Percentiles rank a stretch among this genome's conserved stretches.
phyloP scores from a whole-genome alignment of 2,329 filamentous ascomycete genomes.

The Fusarium decemcellulare region DNA sequence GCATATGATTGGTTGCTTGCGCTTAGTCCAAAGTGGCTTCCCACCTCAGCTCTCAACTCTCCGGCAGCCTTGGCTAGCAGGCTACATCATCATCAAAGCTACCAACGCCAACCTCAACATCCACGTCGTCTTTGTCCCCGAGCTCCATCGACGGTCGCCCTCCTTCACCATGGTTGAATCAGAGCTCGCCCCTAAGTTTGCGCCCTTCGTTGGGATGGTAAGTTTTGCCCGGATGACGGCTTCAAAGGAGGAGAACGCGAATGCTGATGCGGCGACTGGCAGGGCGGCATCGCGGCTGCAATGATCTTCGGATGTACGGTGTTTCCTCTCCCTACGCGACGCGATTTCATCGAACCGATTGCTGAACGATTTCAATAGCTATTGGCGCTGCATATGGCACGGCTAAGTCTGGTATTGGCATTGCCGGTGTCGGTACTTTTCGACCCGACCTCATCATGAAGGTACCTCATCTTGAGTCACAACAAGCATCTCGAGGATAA shows the following conservation, averaged over 20 bases:
- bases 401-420: conserved; percentile 90
- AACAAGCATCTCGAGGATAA: background rate
- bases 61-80: conserved; percentile 42
- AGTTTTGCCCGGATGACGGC: conserved; percentile 51
- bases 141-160: conserved; percentile 38
- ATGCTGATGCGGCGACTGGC: conserved; percentile 45
- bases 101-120: conserved; percentile 36
- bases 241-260: conserved; percentile 27
- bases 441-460: conserved; percentile 93
- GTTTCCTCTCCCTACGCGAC: conserved; percentile 32
- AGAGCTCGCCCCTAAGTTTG: conserved; percentile 82
- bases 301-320: conserved; percentile 87
- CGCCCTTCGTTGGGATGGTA: conserved; percentile 92
- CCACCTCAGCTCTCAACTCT: conserved; percentile 41
- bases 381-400: conserved; percentile 88
- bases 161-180: conserved; percentile 63
- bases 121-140: conserved; percentile 35
- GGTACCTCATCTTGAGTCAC: conserved; percentile 60
- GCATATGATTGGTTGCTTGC: conserved; percentile 35
- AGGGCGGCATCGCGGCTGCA: conserved; percentile 84
- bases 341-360: conserved; percentile 37
- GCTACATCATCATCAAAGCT: conserved; percentile 49
- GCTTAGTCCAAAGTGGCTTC: conserved; percentile 29
- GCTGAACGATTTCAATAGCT: conserved; percentile 56
- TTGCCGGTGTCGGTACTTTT: conserved; percentile 88